Evolutionary conservation across 1,284 basidiomycete species (phyloP), one percentile per base, ranked within the genome.

Genomic region (Thecaphora frezii): DNA sequence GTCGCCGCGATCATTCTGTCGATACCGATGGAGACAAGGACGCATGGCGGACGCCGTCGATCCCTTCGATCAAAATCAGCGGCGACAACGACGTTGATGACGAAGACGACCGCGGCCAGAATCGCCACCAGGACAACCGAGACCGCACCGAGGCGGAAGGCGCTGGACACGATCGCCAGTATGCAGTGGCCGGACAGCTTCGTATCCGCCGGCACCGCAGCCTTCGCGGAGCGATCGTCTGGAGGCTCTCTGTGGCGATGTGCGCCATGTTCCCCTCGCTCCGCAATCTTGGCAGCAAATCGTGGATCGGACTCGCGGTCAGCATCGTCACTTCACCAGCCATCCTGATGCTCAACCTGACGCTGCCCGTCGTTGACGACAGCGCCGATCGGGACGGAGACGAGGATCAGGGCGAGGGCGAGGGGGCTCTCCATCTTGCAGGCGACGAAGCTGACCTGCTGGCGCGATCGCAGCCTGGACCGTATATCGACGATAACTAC

Each of bases 321-420:
- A 86, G 88, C 0, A 69, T 96, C 16, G 84, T 93, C 51, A 91
- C 91, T 8, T 87, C 87, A 0, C 94, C 94, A 0, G 91, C 93
- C 0, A 87, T 97, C 7, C 82, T 96, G 76, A 82, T 84, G 13
- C 82, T 98, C 48, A 97, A 93, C 0, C 72, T 97, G 18, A 97
- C 94, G 0, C 82, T 97, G 7, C 93, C 93, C 3, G 93, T 97
- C 4, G 90, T 93, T 2, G 81, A 83, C 47, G 82, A 83, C 59
- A 78, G 79, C 7, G 69, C 74, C 1, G 76, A 36, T 85, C 56
- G 42, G 24, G 54, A 61, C 24, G 43, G 48, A 3, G 53, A 53
- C 23, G 25, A 16, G 73, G 71, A 26, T 53, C 73, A 21, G 76
- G 62, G 58, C 5, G 55, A 55, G 24, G 49, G 47, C 21, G 39